Percentiles rank a stretch among this genome's conserved stretches.
Conservation (phyloP, 768 basidiomycete genomes). For the Flagelloscypha sp. region DNA sequence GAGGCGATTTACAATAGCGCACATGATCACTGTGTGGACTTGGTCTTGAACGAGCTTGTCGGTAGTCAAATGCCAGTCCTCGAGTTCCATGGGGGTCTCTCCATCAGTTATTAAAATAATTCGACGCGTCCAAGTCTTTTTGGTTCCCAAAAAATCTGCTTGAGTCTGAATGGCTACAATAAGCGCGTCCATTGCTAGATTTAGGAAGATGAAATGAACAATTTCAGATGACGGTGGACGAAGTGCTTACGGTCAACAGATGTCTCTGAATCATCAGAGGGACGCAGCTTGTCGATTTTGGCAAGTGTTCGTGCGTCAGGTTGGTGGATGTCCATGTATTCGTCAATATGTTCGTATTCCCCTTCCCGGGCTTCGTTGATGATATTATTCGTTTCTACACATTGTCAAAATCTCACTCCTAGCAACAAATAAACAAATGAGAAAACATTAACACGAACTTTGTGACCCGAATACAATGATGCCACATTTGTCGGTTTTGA, state of each 20-base stretch:
- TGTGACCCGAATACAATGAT: slow-evolving; percentile 82
- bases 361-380: slow-evolving; percentile 50
- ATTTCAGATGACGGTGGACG: not conserved
- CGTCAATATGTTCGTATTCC: slow-evolving; percentile 67
- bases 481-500: slow-evolving; percentile 94
- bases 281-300: slow-evolving; percentile 50
- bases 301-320: slow-evolving; percentile 61
- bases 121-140: slow-evolving; percentile 81
- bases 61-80: slow-evolving; percentile 67
- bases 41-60: slow-evolving; percentile 53
- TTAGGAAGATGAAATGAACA: slow-evolving; percentile 3
- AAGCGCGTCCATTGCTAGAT: slow-evolving; percentile 72
- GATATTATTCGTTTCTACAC: slow-evolving; percentile 55
- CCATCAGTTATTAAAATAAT: slow-evolving; percentile 82
- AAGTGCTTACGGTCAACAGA: slow-evolving; percentile 55
- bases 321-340: slow-evolving; percentile 61
- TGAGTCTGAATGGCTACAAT: slow-evolving; percentile 85
- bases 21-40: slow-evolving; percentile 69
- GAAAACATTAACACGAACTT: slow-evolving; percentile 32
- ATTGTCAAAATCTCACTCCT: no score
- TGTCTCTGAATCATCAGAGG: slow-evolving; percentile 46
- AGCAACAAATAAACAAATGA: not conserved
- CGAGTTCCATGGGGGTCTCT: slow-evolving; percentile 61
- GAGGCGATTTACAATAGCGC: slow-evolving; percentile 11
- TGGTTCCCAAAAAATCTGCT: slow-evolving; percentile 52